Evolutionary conservation across 495 filamentous ascomycete species (phyloP), one percentile per base, ranked within the genome.

Genomic region (Pseudomonodictys pantanalensis): DNA sequence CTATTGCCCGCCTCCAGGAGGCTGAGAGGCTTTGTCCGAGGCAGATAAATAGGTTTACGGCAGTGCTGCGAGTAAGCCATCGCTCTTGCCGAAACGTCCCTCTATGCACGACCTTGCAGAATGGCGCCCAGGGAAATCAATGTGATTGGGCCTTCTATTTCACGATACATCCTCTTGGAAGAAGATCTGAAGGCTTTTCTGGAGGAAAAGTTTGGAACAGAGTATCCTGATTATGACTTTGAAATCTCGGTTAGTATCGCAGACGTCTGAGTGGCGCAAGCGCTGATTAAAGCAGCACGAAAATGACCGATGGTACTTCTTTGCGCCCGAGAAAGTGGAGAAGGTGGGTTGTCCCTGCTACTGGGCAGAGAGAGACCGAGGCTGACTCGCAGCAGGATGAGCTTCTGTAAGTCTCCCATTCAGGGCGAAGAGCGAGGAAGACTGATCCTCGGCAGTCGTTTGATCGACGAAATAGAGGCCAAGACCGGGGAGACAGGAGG

Each of bases 41-140:
- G 38, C 38, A 41, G 38, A 41, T 15, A 41, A 15, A 41, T 41
- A 41, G 20, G 38, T 41, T n/a, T 41, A 18, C 15, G 38, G 20
- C 38, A 18, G 12, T 18, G 15, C 20, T 18, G 20, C 38, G 38
- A 41, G 38, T 5, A 18, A n/a, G n/a, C n/a, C n/a, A n/a, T n/a
- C n/a, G n/a, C n/a, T n/a, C n/a, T n/a, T n/a, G n/a, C n/a, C n/a
- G n/a, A n/a, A n/a, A n/a, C n/a, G n/a, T n/a, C n/a, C 4, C 22
- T 20, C 39, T 3, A 43, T 15, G 6, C 23, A 28, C 23, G 25
- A 49, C 46, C 17, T 23, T 47, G 24, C 20, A 28, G 4, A 18
- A 41, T n/a, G n/a, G n/a, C n/a, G n/a, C n/a, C 30, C 46, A 49
- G 26, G 46, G 46, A 28, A 28, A 15, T 49, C 5, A 49, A 49